These are phyloP conservation scores for Ceratobasidium papillatum DNA, from an alignment of 1,284 basidiomycete genomes.

Conservation along the genomic window DNA sequence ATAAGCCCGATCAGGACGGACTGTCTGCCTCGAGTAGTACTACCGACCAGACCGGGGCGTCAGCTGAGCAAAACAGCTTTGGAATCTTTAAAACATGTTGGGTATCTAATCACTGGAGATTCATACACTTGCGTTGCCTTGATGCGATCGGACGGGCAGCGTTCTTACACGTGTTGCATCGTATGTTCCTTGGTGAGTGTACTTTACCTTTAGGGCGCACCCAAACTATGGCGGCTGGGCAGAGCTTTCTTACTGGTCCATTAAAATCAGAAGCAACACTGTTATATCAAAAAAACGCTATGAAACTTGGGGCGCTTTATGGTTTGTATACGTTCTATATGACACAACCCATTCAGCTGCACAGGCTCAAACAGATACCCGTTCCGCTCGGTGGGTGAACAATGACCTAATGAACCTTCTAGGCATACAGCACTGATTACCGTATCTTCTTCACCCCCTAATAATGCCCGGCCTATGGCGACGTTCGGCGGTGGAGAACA, in stretches of 20 bases:
- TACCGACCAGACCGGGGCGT: conserved; percentile 31
- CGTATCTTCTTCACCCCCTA: background rate
- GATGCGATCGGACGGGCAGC: conserved; percentile 33
- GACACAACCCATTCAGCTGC: conserved; percentile 25
- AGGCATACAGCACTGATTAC: conserved; percentile 8
- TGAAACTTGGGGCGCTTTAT: conserved; percentile 35
- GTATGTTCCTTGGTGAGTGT: conserved; percentile 34
- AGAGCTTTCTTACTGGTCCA: conserved; percentile 10
- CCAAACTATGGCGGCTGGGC: background rate
- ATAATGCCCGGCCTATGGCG: conserved; percentile 20
- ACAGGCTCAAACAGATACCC: conserved; percentile 13
- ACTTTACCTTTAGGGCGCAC: background rate
- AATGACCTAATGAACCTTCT: background rate
- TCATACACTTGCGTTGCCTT: conserved; percentile 38
- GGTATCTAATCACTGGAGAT: conserved; percentile 29
- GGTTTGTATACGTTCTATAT: conserved; percentile 35
- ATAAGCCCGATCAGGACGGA: conserved; percentile 33
- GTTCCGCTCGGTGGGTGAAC: conserved; percentile 20
- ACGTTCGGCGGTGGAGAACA: conserved; percentile 32
- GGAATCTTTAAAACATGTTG: conserved; percentile 29
- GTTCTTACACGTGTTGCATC: conserved; percentile 32
- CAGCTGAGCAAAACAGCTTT: conserved; percentile 22
- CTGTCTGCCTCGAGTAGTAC: conserved; percentile 17
- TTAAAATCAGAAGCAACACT: conserved; percentile 4
- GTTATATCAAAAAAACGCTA: background rate